These are phyloP conservation scores for Chloropicon primus DNA, from an alignment of 139 green algal species.

Conservation along the genomic window DNA sequence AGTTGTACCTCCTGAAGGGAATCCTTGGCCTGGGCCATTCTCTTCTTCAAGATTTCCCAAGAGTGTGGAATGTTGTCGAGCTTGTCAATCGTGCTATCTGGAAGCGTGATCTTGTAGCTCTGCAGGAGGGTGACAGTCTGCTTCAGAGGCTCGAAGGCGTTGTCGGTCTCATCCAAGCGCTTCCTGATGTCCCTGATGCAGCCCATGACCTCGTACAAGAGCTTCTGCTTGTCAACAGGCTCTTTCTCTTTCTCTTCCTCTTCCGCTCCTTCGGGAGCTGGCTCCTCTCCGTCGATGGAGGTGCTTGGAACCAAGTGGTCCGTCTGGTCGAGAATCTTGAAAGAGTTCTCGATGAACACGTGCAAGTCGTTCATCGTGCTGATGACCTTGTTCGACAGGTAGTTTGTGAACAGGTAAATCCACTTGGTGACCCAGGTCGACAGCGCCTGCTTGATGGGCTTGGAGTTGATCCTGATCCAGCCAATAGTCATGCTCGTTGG, in stretches of 20 bases:
- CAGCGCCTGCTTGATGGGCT: conserved; percentile 57
- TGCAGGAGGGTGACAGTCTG: conserved; percentile 52
- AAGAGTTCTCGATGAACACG: conserved; percentile 59
- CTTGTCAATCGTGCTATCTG: conserved; percentile 3
- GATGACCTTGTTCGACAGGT: conserved; percentile 45
- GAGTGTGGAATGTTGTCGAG: background rate
- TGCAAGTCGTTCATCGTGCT: conserved; percentile 54
- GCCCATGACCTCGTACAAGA: conserved; percentile 61
- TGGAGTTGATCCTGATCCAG: conserved; percentile 68
- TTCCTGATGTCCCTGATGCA: conserved; percentile 76
- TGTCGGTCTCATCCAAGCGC: conserved; percentile 53
- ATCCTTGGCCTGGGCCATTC: background rate
- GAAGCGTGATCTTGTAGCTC: conserved; percentile 46
- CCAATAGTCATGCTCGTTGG: conserved; percentile 41
- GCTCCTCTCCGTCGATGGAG: conserved; percentile 6
- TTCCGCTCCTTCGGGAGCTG: background rate
- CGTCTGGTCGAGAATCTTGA: conserved; percentile 31
- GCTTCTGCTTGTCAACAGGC: conserved; percentile 28
- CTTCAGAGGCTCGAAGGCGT: conserved; percentile 71
- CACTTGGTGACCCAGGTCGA: conserved; percentile 53
- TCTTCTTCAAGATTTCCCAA: conserved; percentile 5
- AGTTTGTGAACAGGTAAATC: conserved; percentile 72
- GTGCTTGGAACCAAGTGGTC: background rate
- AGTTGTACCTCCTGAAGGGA: conserved; percentile 51
- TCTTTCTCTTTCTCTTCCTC: background rate